Evolutionary conservation across 2,329 filamentous ascomycete species (phyloP), one percentile per base, ranked within the genome.

Genomic region (Penicillium oxalicum): DNA sequence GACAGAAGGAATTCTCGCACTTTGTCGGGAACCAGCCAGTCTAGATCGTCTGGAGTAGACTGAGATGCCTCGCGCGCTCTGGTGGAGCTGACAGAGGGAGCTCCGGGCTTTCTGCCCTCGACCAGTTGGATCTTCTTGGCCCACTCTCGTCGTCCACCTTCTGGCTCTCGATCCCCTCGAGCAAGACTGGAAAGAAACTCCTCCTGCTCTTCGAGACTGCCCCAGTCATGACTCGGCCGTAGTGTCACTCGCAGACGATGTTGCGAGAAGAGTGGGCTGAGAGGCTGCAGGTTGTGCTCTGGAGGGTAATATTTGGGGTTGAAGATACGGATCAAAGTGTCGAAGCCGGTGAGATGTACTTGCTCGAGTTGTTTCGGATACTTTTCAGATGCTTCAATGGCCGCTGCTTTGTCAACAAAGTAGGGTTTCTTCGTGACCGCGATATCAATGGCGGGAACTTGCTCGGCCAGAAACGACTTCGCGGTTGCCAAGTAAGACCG

Each of bases 231-330:
- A 49, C 67, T 66, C 38, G 69, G 64, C 34, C 73, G 63, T 62
- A 72, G 61, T 27, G 72, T 74, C 38, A 74, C 74, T 29, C 72
- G 59, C 34, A 77, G 54, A 7, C 70, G 62, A 54, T 76, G 72
- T 39, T 66, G 63, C 3, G 62, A 63, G 27, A 77, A 66, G 34
- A 77, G 71, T 0, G 67, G 65, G 9, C 58, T 64, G 32, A 77
- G 51, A 2, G 70, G 70, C 33, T 65, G 56, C 13, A 77, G 58
- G 3, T 65, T 73, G 45, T 74, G 67, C 7, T 67, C 58, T 7
- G 71, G 70, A 2, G 73, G 71, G 44, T 77, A 77, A 54, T 77
- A 77, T 52, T 74, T 75, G 5, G 70, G 54, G 53, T 75, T 65
- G 56, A 77, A 72, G 44, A 77, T 73, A 12, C 74, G 71, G 37